These are phyloP conservation scores for Amanita exitialis DNA, from an alignment of 768 basidiomycete species.

Conservation along the genomic window DNA sequence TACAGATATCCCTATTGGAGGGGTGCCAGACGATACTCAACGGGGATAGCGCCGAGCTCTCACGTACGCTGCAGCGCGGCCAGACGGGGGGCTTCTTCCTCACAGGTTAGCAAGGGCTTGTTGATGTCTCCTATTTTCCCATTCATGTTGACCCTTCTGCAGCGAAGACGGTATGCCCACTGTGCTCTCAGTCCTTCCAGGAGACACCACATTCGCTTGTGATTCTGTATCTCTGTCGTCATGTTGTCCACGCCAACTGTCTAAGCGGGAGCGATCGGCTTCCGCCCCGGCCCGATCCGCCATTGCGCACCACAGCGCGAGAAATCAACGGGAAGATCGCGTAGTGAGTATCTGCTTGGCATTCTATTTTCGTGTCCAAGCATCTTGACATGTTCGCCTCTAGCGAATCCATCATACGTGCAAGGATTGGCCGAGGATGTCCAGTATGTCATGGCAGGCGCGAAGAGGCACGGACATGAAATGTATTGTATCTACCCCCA, in stretches of 20 bases:
- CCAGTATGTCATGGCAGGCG: slow-evolving; percentile 63
- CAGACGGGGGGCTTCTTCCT: slow-evolving; percentile 79
- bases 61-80: slow-evolving; percentile 54
- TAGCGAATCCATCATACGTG: slow-evolving; percentile 64
- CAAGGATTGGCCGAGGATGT: slow-evolving; percentile 57
- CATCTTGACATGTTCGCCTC: background rate
- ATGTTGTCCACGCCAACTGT: slow-evolving; percentile 77
- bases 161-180: slow-evolving; percentile 58
- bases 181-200: slow-evolving; percentile 55
- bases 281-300: slow-evolving; percentile 49
- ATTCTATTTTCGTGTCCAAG: background rate
- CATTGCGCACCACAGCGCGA: slow-evolving; percentile 29
- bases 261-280: slow-evolving; percentile 57
- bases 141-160: background rate
- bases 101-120: slow-evolving; percentile 40
- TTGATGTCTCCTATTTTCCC: background rate
- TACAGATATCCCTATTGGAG: slow-evolving; percentile 87
- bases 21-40: slow-evolving; percentile 85
- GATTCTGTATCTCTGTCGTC: slow-evolving; percentile 79
- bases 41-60: slow-evolving; percentile 71
- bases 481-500: background rate
- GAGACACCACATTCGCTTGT: slow-evolving; percentile 50
- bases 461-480: slow-evolving; percentile 32
- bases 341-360: slow-evolving; percentile 42
- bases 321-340: slow-evolving; percentile 67